phyloP scores from a whole-genome alignment of 257 asterid species.

The Cruciata laevipes region DNA sequence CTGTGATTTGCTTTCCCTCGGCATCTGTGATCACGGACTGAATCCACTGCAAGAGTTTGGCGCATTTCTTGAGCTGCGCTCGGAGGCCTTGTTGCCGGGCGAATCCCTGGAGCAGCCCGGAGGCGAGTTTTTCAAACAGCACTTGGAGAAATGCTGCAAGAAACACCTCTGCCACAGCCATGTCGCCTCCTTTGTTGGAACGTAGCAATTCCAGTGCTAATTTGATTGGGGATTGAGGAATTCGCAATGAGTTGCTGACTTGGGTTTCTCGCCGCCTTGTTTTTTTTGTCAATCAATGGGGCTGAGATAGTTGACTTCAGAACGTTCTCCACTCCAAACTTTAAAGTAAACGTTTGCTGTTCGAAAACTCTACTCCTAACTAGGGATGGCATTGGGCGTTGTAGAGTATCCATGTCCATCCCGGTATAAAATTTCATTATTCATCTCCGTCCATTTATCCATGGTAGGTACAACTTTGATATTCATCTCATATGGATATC shows the following conservation, averaged over 20 bases:
- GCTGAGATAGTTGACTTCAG: slow-evolving; percentile 1
- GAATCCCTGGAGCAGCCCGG: slow-evolving; percentile 29
- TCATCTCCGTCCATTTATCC: too few relatives aligned
- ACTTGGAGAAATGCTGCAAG: slow-evolving; percentile 47
- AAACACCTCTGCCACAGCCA: slow-evolving; percentile 60
- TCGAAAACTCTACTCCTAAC: too few relatives aligned
- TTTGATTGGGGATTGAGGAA: background rate
- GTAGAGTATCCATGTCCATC: too few relatives aligned
- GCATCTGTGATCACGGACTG: slow-evolving; percentile 52
- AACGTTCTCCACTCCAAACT: background rate
- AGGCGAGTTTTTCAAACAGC: slow-evolving; percentile 42
- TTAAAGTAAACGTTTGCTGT: background rate
- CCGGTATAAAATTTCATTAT: too few relatives aligned
- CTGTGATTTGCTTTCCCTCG: slow-evolving; percentile 50
- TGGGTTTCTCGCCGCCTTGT: background rate
- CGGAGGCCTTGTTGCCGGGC: slow-evolving; percentile 50
- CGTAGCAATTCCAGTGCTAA: background rate
- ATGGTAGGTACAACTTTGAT: too few relatives aligned
- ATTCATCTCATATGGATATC: too few relatives aligned
- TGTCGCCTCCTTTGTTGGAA: slow-evolving; percentile 14
- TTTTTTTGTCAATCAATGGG: too few relatives aligned
- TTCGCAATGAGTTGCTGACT: background rate
- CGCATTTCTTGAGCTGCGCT: slow-evolving; percentile 34
- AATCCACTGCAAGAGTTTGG: slow-evolving; percentile 17
- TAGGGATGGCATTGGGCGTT: too few relatives aligned